Percentiles rank a stretch among this genome's conserved stretches.
These are phyloP conservation scores for Cystofilobasidium bisporidii DNA, from an alignment of 768 basidiomycete species.

Conservation along the genomic window DNA sequence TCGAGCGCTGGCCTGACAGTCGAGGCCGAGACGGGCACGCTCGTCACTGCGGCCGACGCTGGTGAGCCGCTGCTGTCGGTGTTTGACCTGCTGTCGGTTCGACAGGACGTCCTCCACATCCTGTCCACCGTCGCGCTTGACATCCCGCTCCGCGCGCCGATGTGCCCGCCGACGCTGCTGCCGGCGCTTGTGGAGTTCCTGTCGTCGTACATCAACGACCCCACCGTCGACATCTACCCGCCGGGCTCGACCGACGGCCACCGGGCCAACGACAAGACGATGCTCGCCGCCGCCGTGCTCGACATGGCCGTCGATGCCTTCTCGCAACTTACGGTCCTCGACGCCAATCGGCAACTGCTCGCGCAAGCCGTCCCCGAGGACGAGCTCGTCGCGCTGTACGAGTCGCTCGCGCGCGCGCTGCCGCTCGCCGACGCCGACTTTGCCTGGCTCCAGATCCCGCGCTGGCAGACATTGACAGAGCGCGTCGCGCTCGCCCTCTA, in stretches of 20 bases:
- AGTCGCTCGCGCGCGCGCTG: constrained; percentile 67
- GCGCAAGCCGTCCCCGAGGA: constrained; percentile 31
- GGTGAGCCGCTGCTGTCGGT: constrained; percentile 56
- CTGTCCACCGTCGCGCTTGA: constrained; percentile 53
- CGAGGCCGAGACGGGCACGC: not conserved
- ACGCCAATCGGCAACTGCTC: constrained; percentile 68
- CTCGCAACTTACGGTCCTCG: constrained; percentile 63
- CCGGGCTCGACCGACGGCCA: constrained; percentile 38
- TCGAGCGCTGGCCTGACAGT: constrained; percentile 10
- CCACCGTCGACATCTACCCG: constrained; percentile 51
- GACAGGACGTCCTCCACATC: constrained; percentile 66
- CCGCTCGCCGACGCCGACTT: constrained; percentile 71
- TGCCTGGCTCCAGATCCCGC: constrained; percentile 44
- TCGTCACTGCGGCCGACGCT: not conserved
- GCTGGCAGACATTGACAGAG: constrained; percentile 69
- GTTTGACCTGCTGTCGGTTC: constrained; percentile 58
- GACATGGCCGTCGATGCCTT: constrained; percentile 78
- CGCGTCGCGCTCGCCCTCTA: constrained; percentile 73
- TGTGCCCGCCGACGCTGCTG: constrained; percentile 42
- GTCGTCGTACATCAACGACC: constrained; percentile 66
- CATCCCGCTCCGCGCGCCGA: constrained; percentile 46
- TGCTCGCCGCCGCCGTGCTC: constrained; percentile 46
- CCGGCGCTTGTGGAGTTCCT: constrained; percentile 56
- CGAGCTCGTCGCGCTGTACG: constrained; percentile 56
- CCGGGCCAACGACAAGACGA: constrained; percentile 34